phyloP scores from a whole-genome alignment of 805 yeast genomes.

The Scheffersomyces ergatensis region DNA sequence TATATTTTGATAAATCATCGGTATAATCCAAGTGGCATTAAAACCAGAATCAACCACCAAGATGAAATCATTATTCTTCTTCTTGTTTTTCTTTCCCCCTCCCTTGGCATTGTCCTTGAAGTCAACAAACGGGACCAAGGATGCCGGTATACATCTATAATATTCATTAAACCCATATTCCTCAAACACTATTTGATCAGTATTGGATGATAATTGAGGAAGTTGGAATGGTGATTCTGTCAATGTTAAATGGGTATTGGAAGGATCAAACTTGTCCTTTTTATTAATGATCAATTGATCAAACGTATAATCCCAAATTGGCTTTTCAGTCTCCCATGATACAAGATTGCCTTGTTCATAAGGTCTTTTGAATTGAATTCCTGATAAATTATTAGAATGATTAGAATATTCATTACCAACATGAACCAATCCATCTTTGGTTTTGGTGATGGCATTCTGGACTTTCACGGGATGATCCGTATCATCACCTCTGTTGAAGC shows the following conservation, averaged over 20 bases:
- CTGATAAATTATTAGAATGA: constrained; percentile 68
- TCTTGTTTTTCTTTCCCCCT: no score
- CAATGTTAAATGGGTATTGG: constrained; percentile 53
- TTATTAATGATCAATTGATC: constrained; percentile 13
- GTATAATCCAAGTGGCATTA: constrained; percentile 82
- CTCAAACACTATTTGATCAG: constrained; percentile 91
- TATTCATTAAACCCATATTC: constrained; percentile 79
- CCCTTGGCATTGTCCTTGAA: constrained; percentile 6
- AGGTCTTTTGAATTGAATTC: constrained; percentile 74
- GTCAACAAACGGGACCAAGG: constrained; percentile 33
- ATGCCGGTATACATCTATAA: constrained; percentile 62
- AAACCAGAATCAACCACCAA: constrained; percentile 87
- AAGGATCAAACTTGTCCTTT: constrained; percentile 13
- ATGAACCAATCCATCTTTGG: constrained; percentile 71
- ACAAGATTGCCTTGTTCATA: constrained; percentile 84
- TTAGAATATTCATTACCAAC: constrained; percentile 67
- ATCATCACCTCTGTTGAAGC: constrained; percentile 16
- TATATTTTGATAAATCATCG: constrained; percentile 75
- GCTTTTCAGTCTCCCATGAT: constrained; percentile 88
- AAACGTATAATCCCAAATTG: constrained; percentile 85
- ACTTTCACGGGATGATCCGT: constrained; percentile 43
- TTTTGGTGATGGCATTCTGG: constrained; percentile 69
- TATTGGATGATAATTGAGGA: constrained; percentile 76
- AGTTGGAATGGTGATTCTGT: constrained; percentile 82
- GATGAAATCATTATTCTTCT: constrained; percentile 51